Conservation (phyloP, 2,329 filamentous ascomycete genomes). For the Coccinonectria pachysandricola region DNA sequence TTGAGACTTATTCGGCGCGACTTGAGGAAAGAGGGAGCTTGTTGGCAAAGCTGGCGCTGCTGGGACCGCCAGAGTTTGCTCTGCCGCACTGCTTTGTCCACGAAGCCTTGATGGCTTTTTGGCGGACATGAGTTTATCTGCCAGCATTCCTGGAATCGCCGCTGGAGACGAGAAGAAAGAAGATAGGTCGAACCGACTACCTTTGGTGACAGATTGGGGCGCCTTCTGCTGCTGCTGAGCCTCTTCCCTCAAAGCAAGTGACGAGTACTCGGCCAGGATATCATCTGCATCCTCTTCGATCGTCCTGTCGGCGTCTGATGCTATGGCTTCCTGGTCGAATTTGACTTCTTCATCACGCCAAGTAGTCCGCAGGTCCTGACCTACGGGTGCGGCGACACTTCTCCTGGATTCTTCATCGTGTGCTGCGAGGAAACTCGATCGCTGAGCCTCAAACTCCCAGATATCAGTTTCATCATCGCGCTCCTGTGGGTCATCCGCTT, state of each 20-base stretch:
- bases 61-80: conserved; percentile 5
- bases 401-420: too few relatives aligned
- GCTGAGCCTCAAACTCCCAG: conserved; percentile 47
- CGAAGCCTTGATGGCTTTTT: conserved; percentile 12
- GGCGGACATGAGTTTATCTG: conserved; percentile 20
- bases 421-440: too few relatives aligned
- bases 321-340: conserved; percentile 1
- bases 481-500: conserved; percentile 12
- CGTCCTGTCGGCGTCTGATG: neutral
- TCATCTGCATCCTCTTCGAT: conserved; percentile 2
- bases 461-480: conserved; percentile 39
- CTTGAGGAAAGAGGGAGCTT: conserved; percentile 30
- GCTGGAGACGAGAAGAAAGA: conserved; percentile 50
- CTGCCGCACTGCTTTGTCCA: conserved; percentile 8
- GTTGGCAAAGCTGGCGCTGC: conserved; percentile 20
- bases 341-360: conserved; percentile 4
- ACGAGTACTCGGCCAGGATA: conserved; percentile 3
- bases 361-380: too few relatives aligned
- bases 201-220: conserved; percentile 16
- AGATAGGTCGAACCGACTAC: conserved; percentile 36
- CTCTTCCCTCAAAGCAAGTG: conserved; percentile 7
- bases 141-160: conserved; percentile 25
- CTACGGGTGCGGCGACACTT: too few relatives aligned
- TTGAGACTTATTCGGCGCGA: conserved; percentile 22
- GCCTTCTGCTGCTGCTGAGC: conserved; percentile 7